Conservation (phyloP, 768 basidiomycete species). For the Udeniomyces megalosporus region DNA sequence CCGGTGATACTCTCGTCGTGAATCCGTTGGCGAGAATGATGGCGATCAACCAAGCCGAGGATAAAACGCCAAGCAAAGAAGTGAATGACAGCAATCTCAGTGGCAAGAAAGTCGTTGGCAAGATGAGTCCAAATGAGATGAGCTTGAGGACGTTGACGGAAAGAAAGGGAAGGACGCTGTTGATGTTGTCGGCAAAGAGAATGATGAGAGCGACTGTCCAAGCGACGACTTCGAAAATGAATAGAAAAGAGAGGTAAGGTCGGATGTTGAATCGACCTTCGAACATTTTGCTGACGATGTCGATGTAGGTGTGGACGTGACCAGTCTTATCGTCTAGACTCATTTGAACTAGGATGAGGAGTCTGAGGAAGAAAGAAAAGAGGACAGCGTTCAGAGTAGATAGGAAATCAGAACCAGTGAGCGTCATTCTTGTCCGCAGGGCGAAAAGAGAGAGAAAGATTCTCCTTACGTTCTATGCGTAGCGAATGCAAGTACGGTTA, state of each 20-base stretch:
- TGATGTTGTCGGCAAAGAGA: slow-evolving; percentile 55
- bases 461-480: slow-evolving; percentile 74
- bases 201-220: slow-evolving; percentile 32
- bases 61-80: slow-evolving; percentile 58
- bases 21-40: slow-evolving; percentile 72
- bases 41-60: slow-evolving; percentile 53
- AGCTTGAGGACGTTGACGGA: neutral
- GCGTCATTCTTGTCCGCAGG: no score
- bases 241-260: slow-evolving; percentile 34
- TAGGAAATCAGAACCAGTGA: no score
- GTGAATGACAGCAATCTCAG: slow-evolving; percentile 73
- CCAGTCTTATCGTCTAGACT: slow-evolving; percentile 54
- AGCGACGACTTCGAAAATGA: slow-evolving; percentile 75
- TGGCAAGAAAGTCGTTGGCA: slow-evolving; percentile 73
- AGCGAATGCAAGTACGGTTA: slow-evolving; percentile 58
- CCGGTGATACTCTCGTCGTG: slow-evolving; percentile 48
- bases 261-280: slow-evolving; percentile 39
- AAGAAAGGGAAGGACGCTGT: slow-evolving; percentile 34
- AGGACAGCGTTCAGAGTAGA: neutral
- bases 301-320: slow-evolving; percentile 66
- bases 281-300: slow-evolving; percentile 78
- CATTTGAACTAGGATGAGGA: slow-evolving; percentile 65
- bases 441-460: neutral
- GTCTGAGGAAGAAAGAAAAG: slow-evolving; percentile 35
- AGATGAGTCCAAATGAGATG: slow-evolving; percentile 39